Base-by-base conservation (phyloP, 2,329 filamentous ascomycete genomes). In the Ceratocystis smalleyi region DNA sequence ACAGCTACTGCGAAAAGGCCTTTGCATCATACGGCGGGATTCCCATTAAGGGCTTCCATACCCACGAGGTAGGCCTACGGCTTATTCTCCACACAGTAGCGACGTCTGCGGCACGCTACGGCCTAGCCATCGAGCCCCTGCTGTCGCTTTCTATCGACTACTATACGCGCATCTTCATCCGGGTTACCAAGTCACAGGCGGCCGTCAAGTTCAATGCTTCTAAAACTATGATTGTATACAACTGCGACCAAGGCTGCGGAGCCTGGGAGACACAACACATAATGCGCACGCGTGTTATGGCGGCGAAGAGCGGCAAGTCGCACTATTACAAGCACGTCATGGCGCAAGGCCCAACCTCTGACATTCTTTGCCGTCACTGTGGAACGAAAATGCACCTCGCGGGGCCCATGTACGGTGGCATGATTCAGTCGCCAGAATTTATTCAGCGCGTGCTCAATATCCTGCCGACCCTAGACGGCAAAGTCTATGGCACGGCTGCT, bases 101-200 rank as follows among this genome's bases (percentile, higher is more conserved):
- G 1, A 83, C 84, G 0, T 82, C 89, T 0, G 94, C 90, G 2
- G 89, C 87, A 17, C 86, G 86, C 67, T 95, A 99, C 69, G 92
- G 94, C 0, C 77, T 96, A 51, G 80, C 89, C 0, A 90, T 97
- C 66, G 91, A 97, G 73, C 94, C 94, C 0, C 80, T 96, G 3
- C 81, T 99, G 10, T 96, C 90, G 5, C 81, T 99, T 1, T 96
- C 90, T 2, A 96, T 97, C 67, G 94, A 99, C 74, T 99, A 95
- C 73, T 99, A 99, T 72, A 85, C 87, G 22, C 84, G 95, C 57
- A 80, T 96, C 1, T 99, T 97, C 72, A 86, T 99, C 57, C 84
- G 87, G 22, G 81, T 99, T 43, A 81, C 83, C 67, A 89, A 84
- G 69, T 90, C 89, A 3, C 88, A 91, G 0, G 86, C 86, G 2